Evolutionary conservation across 441 rosid genomes (phyloP), one percentile per base, ranked within the genome.

Genomic region (Pelargonium australe): DNA sequence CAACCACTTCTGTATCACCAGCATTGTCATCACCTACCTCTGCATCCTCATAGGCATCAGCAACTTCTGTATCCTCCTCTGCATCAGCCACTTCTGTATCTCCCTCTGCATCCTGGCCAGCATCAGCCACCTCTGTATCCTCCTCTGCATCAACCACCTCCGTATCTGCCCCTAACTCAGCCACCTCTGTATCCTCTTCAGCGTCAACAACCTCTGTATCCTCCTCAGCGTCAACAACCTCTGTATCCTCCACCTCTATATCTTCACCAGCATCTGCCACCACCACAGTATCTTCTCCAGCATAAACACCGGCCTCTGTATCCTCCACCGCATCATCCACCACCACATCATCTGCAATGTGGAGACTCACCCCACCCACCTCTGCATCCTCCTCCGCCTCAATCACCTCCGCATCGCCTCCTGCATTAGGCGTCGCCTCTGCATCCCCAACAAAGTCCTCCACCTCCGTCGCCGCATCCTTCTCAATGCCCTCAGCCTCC

Each of bases 311-410:
- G n/a, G n/a, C 57, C 57, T 49, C 16, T 49, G 57, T 13, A 14
- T 51, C 19, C 57, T 65, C 80, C 28, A 65, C 71, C 58, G 64
- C 9, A 61, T 74, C 66, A 55, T 68, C 81, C n/a, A 65, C 65
- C 28, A 65, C 71, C 63, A 60, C 9, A 61, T 74, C 66, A 47
- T 68, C 81, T 11, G 64, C 65, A 31, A 31, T 31, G 34, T 31
- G 34, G 34, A 31, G 34, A 47, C 53, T 47, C 16, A 4, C 14
- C 0, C 53, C 13, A 3, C 12, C 60, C 65, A 72, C 70, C 40
- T 76, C 82, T 13, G 76, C 73, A 13, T 19, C 79, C 16, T 64
- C 68, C 64, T 64, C 79, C 66, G 68, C 67, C 67, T 65, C 84
- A 43, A 66, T 70, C 66, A 16, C 73, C 68, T 64, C 69, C 1